These are phyloP conservation scores for Ciborinia camelliae DNA, from an alignment of 2,329 filamentous ascomycete genomes.

Conservation along the genomic window DNA sequence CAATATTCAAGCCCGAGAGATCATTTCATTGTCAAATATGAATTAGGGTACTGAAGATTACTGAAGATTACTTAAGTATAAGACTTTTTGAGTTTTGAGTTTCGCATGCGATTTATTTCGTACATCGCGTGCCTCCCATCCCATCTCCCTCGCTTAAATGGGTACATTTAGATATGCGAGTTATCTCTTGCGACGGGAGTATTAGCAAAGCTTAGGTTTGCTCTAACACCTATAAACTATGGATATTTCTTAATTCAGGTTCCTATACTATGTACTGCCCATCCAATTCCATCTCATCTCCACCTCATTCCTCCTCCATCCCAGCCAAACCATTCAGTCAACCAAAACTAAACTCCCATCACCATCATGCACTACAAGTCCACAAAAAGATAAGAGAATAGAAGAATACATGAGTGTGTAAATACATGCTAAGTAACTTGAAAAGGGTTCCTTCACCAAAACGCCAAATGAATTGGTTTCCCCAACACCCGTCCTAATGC, in stretches of 20 bases:
- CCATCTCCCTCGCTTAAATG: neutral
- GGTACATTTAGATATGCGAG: neutral
- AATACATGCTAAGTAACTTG: slow-evolving; percentile 1
- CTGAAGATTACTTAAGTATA: too few relatives aligned
- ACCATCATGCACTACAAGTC: neutral
- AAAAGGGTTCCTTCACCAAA: neutral
- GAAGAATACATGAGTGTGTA: slow-evolving; percentile 11
- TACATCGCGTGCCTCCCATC: too few relatives aligned
- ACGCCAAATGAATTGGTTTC: neutral
- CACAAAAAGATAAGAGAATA: neutral
- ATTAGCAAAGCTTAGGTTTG: neutral
- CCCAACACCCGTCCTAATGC: neutral
- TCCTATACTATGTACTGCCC: neutral
- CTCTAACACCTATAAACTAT: too few relatives aligned
- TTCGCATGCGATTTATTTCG: too few relatives aligned
- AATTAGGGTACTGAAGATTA: too few relatives aligned
- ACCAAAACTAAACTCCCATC: neutral
- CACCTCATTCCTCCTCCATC: neutral
- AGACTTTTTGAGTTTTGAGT: too few relatives aligned
- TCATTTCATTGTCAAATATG: too few relatives aligned
- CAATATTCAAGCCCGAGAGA: too few relatives aligned
- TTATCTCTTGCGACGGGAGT: neutral
- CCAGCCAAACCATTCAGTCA: neutral
- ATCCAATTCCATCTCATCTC: neutral
- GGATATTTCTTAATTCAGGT: neutral